These are phyloP conservation scores for Mallotus repandus DNA, from an alignment of 441 rosid species.

Conservation along the genomic window DNA sequence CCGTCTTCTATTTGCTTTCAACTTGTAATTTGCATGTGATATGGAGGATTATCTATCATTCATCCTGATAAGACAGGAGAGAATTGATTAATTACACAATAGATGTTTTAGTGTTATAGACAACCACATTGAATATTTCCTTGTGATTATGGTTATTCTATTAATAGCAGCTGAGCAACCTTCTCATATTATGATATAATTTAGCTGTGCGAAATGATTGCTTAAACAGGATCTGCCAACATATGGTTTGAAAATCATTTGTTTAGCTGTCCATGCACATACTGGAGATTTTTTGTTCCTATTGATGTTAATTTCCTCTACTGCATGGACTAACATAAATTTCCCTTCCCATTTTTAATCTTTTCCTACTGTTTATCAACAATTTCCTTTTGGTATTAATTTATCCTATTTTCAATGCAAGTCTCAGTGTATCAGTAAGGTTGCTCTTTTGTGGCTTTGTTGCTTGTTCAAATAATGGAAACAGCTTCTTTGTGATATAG, in stretches of 20 bases:
- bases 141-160: neutral
- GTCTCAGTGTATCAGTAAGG: neutral
- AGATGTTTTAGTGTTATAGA: neutral
- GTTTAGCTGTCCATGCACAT: slow-evolving; percentile 18
- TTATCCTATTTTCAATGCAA: neutral
- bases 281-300: neutral
- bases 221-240: neutral
- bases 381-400: neutral
- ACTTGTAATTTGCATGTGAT: neutral
- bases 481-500: neutral
- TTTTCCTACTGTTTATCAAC: neutral
- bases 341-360: neutral
- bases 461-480: neutral
- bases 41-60: neutral
- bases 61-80: neutral
- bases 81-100: neutral
- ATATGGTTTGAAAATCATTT: neutral
- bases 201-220: neutral
- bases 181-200: neutral
- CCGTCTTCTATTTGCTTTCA: neutral
- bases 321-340: neutral
- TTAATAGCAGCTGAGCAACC: neutral
- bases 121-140: neutral
- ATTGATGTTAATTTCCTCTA: neutral
- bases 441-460: neutral